A percentile compares a stretch with the other conserved stretches of the same genome.
Evolutionary conservation across 352 stramenopile species (phyloP).

Genomic region (Pythium catenulatum): DNA sequence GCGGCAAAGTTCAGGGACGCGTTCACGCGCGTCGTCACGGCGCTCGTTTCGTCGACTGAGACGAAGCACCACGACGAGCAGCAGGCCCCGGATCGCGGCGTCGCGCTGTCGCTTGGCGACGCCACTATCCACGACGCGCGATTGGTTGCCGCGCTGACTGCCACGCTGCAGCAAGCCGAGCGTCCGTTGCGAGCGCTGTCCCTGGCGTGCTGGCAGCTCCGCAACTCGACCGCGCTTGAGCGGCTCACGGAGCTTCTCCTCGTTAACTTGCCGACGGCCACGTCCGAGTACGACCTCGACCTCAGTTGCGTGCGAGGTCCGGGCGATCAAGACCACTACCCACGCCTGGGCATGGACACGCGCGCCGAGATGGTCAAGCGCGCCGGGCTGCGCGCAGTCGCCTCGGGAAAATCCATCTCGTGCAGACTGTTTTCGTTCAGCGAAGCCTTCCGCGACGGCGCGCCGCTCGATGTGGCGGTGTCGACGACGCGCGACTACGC

Average conservation of each 20-base stretch:
- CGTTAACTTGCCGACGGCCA: not conserved
- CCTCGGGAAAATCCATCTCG: too few species aligned
- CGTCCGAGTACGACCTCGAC: not conserved
- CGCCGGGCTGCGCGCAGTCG: too few species aligned
- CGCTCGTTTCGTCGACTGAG: too few species aligned
- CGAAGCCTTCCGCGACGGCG: too few species aligned
- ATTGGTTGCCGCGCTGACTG: not conserved
- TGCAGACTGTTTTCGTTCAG: too few species aligned
- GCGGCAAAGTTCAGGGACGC: not conserved
- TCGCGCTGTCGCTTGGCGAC: not conserved
- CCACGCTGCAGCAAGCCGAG: not conserved
- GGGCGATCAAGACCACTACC: too few species aligned
- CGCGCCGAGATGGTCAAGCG: too few species aligned
- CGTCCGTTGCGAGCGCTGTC: not conserved
- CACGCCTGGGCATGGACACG: too few species aligned
- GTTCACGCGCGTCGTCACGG: too few species aligned
- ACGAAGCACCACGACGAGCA: too few species aligned
- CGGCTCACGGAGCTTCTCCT: not conserved
- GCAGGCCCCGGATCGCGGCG: not conserved
- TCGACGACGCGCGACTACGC: too few species aligned
- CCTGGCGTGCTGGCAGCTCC: not conserved
- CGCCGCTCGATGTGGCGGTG: too few species aligned
- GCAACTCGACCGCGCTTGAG: not conserved
- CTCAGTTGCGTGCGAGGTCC: not conserved
- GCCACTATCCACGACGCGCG: not conserved